Evolutionary conservation across 306 rosid species (phyloP).

Genomic region (Cicer bijugum): DNA sequence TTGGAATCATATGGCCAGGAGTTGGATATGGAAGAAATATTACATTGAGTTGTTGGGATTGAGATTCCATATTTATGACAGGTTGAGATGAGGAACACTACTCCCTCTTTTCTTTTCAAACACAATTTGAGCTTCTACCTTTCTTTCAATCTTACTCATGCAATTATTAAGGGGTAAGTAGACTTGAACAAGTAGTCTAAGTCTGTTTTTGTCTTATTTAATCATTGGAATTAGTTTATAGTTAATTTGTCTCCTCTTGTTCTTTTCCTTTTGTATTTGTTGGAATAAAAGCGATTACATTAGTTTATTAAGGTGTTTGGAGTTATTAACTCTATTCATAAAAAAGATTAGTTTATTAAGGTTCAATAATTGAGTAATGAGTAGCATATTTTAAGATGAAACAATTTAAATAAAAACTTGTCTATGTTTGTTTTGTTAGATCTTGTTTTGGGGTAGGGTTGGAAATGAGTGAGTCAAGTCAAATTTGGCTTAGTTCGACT

Average conservation of each 20-base stretch:
- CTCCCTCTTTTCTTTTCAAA: too few relatives aligned
- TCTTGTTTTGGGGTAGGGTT: too few relatives aligned
- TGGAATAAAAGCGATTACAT: not conserved
- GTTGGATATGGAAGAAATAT: constrained; percentile 42
- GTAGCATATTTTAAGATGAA: constrained; percentile 6
- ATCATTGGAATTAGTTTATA: not conserved
- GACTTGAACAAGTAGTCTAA: too few relatives aligned
- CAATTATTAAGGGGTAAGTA: too few relatives aligned
- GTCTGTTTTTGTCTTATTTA: too few relatives aligned
- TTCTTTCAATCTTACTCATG: too few relatives aligned
- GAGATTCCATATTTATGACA: not conserved
- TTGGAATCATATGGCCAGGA: constrained; percentile 47
- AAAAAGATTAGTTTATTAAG: not conserved
- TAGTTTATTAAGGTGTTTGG: not conserved
- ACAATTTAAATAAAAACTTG: not conserved
- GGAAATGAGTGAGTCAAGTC: too few relatives aligned
- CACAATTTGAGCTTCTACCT: too few relatives aligned
- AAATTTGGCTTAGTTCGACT: not conserved
- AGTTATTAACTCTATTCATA: too few relatives aligned
- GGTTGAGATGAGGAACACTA: too few relatives aligned
- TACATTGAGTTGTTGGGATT: constrained; percentile 20
- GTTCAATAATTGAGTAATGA: not conserved
- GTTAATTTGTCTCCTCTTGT: not conserved
- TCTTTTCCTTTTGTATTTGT: not conserved
- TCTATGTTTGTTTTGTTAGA: not conserved